Percentiles rank a stretch among this genome's conserved stretches.
These are phyloP conservation scores for Monilinia vaccinii-corymbosi DNA, from an alignment of 2,329 filamentous ascomycete genomes.

Conservation along the genomic window DNA sequence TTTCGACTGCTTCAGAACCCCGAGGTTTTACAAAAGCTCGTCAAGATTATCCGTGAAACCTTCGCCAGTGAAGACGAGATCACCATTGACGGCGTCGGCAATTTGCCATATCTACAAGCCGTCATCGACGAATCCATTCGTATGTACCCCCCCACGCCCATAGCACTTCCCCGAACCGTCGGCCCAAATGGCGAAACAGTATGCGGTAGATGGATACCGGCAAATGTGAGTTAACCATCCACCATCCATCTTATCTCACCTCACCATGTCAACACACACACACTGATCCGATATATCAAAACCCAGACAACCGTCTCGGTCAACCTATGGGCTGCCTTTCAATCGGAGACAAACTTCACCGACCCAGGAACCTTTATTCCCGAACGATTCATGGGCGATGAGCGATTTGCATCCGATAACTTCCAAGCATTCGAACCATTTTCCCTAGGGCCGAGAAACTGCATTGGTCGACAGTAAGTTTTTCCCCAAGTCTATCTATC, in stretches of 20 bases:
- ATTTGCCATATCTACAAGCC: not conserved
- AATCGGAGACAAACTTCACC: conserved; percentile 29
- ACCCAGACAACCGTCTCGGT: not conserved
- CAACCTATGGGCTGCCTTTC: not conserved
- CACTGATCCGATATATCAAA: not conserved
- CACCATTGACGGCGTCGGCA: not conserved
- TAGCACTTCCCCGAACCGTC: not conserved
- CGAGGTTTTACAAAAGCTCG: not conserved
- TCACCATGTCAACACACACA: not conserved
- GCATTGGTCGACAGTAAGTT: conserved; percentile 15
- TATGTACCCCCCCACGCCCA: not conserved
- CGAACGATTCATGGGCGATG: conserved; percentile 34
- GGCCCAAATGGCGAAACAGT: not conserved
- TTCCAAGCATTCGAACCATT: conserved; percentile 6
- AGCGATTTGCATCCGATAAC: conserved; percentile 30
- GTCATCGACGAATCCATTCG: not conserved
- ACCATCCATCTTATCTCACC: not conserved
- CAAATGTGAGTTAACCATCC: not conserved
- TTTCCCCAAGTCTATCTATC: no score
- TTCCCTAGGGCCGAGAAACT: conserved; percentile 14
- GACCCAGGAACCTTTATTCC: conserved; percentile 37
- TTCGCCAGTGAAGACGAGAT: not conserved
- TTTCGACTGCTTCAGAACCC: not conserved
- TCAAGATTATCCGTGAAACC: not conserved
- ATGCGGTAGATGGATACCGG: not conserved